Percentiles rank a stretch among this genome's conserved stretches.
Conservation (phyloP, 2,329 filamentous ascomycete species). For the Aspergillus fumigatus region DNA sequence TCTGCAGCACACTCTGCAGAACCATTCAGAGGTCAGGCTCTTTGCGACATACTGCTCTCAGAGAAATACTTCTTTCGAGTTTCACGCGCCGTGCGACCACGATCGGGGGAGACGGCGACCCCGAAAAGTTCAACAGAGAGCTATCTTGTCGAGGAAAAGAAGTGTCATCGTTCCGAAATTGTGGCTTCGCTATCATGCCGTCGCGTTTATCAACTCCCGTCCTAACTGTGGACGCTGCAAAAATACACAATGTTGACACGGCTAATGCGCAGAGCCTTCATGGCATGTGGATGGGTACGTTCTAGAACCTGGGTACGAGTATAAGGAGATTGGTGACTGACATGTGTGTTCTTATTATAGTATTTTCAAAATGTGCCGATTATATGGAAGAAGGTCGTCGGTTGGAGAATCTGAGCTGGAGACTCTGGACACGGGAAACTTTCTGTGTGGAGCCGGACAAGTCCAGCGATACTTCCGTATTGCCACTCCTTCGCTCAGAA, state of each 20-base stretch:
- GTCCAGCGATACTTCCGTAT: slow-evolving; percentile 50
- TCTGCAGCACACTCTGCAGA: slow-evolving; percentile 15
- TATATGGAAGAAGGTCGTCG: slow-evolving; percentile 89
- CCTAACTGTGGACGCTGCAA: slow-evolving; percentile 82
- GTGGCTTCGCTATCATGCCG: slow-evolving; percentile 61
- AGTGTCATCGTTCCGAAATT: slow-evolving; percentile 12
- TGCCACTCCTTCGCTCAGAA: slow-evolving; percentile 44
- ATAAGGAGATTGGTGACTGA: slow-evolving; percentile 17
- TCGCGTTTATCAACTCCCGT: slow-evolving; percentile 78
- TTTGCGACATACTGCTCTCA: slow-evolving; percentile 10
- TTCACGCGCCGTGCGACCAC: slow-evolving; percentile 39
- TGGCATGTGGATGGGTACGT: slow-evolving; percentile 94
- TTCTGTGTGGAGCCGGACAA: slow-evolving; percentile 71
- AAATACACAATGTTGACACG: slow-evolving; percentile 93
- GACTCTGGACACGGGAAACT: slow-evolving; percentile 89
- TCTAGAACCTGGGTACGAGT: not conserved
- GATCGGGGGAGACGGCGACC: slow-evolving; percentile 42
- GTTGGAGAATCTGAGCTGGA: slow-evolving; percentile 93
- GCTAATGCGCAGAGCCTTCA: slow-evolving; percentile 88
- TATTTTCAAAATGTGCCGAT: slow-evolving; percentile 91
- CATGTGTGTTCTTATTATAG: slow-evolving; percentile 42
- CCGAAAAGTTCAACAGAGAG: slow-evolving; percentile 27
- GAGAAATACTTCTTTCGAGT: slow-evolving; percentile 16
- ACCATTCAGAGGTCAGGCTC: slow-evolving; percentile 9
- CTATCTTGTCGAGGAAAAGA: slow-evolving; percentile 4